A percentile compares a stretch with the other conserved stretches of the same genome.
These are phyloP conservation scores for Acacia confusa DNA, from an alignment of 306 rosid genomes.

Conservation along the genomic window DNA sequence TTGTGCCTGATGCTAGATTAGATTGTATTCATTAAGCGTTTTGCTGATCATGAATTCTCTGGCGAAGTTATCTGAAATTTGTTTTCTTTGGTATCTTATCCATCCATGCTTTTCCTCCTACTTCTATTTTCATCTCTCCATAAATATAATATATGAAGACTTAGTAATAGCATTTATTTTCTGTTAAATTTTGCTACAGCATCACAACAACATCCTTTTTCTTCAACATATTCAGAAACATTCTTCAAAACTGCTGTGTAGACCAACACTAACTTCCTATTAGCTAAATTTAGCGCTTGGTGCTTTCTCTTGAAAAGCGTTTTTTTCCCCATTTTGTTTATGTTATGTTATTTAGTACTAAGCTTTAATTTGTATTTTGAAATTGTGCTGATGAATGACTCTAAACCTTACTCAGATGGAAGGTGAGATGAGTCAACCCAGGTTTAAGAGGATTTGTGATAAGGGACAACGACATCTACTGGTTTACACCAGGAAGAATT, in stretches of 20 bases:
- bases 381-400: not conserved
- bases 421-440: not conserved
- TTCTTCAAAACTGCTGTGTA: not conserved
- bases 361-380: not conserved
- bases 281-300: not conserved
- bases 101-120: not conserved
- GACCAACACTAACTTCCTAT: not conserved
- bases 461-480: no score
- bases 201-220: no score
- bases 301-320: not conserved
- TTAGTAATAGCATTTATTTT: not conserved
- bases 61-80: not conserved
- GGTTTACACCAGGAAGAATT: no score
- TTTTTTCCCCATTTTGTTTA: not conserved
- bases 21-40: not conserved
- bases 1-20: no score
- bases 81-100: not conserved
- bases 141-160: not conserved
- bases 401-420: not conserved
- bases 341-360: not conserved
- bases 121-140: not conserved
- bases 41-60: not conserved
- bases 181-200: no score
- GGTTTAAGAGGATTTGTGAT: no score
- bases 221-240: no score